Conservation (phyloP, 345 rosid species). For the Euphorbia peplus region DNA sequence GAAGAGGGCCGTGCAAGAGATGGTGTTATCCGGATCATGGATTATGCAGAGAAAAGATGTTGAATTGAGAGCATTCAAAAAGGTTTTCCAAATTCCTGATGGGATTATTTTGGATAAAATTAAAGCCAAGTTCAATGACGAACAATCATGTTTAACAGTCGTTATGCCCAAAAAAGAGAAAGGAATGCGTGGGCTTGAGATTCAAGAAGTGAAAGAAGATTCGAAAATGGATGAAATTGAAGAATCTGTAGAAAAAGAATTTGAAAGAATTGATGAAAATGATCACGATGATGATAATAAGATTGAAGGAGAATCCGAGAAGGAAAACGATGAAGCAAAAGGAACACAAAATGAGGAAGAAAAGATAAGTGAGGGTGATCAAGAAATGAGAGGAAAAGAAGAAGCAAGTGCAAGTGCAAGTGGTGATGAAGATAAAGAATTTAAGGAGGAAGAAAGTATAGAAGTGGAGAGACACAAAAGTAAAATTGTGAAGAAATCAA, state of each 20-base stretch:
- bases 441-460: slow-evolving; percentile 3
- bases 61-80: slow-evolving; percentile 49
- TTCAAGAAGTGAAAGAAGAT: slow-evolving; percentile 48
- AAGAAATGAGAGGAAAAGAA: slow-evolving; percentile 13
- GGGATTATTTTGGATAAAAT: slow-evolving; percentile 53
- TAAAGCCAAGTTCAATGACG: slow-evolving; percentile 61
- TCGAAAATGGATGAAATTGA: slow-evolving; percentile 19
- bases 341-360: slow-evolving; percentile 20
- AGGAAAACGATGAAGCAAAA: not conserved
- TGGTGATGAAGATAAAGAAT: slow-evolving; percentile 1
- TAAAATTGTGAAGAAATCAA: not conserved
- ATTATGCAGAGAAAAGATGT: slow-evolving; percentile 54
- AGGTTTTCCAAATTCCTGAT: slow-evolving; percentile 59
- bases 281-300: too few relatives aligned
- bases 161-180: slow-evolving; percentile 59
- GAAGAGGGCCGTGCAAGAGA: slow-evolving; percentile 63
- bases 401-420: not conserved
- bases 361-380: not conserved
- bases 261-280: not conserved
- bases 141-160: slow-evolving; percentile 48
- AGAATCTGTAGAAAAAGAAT: slow-evolving; percentile 17
- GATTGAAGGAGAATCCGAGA: not conserved
- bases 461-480: slow-evolving; percentile 19
- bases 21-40: slow-evolving; percentile 55
- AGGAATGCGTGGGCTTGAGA: slow-evolving; percentile 47